Conservation (phyloP, 768 basidiomycete species). For the Suillus lakei region DNA sequence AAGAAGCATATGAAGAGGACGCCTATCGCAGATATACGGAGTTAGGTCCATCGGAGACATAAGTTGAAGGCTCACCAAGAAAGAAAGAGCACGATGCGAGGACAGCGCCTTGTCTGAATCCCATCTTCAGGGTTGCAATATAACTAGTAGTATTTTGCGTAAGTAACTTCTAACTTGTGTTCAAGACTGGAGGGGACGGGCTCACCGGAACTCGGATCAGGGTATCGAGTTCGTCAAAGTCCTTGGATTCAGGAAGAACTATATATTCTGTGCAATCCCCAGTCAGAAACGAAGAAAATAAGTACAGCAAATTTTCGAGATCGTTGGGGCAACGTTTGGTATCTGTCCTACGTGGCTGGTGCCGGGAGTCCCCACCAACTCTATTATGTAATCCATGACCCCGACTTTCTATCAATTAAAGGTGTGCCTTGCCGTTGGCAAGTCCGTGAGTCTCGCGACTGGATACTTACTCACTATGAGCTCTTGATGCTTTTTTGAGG, state of each 20-base stretch:
- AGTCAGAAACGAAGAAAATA: neutral
- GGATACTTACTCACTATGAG: neutral
- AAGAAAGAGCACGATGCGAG: constrained; percentile 89
- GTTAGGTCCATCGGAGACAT: constrained; percentile 20
- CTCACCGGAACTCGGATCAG: neutral
- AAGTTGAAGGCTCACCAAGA: constrained; percentile 60
- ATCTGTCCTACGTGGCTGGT: neutral
- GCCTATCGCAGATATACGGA: constrained; percentile 47
- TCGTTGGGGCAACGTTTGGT: neutral
- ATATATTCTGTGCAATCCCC: neutral
- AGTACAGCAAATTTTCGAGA: neutral
- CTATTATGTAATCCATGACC: constrained; percentile 1
- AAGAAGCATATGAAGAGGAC: constrained; percentile 85
- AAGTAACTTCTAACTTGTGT: neutral
- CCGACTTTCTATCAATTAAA: neutral
- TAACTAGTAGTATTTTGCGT: neutral
- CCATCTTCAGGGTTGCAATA: constrained; percentile 52
- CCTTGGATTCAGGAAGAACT: neutral
- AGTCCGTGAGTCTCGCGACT: neutral
- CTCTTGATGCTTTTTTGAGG: neutral
- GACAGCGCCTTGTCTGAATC: constrained; percentile 89
- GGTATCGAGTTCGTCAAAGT: neutral
- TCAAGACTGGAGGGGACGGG: neutral
- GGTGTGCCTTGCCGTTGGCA: neutral
- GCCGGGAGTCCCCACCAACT: neutral